A percentile compares a stretch with the other conserved stretches of the same genome.
These are phyloP conservation scores for Entophlyctis helioformis DNA, from an alignment of 192 early-diverging fungal species.

Conservation along the genomic window DNA sequence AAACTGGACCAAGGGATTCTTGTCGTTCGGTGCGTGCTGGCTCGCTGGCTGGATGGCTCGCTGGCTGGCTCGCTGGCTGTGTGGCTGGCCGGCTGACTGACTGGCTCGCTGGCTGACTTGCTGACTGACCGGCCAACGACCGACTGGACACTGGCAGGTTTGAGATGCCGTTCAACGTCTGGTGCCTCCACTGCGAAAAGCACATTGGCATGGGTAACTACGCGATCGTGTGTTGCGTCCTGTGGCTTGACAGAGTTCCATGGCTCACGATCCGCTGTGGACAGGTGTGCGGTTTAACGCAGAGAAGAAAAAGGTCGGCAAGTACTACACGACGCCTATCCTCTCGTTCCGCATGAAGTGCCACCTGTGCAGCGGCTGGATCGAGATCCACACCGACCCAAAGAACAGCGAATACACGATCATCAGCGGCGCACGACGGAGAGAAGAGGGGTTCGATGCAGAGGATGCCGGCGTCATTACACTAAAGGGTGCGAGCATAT, in stretches of 20 bases:
- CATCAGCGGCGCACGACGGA: constrained; percentile 58
- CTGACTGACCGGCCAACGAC: not conserved
- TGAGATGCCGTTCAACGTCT: constrained; percentile 83
- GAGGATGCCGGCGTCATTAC: constrained; percentile 51
- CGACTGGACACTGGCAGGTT: constrained; percentile 23
- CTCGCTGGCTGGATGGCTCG: not conserved
- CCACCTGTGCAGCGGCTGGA: constrained; percentile 70
- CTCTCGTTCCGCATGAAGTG: constrained; percentile 90
- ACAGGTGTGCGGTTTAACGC: constrained; percentile 90
- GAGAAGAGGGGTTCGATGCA: constrained; percentile 62
- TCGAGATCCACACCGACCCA: constrained; percentile 91
- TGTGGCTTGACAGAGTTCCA: too few species aligned
- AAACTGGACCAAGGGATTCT: constrained; percentile 86
- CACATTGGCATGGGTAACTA: constrained; percentile 69
- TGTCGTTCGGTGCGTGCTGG: constrained; percentile 47
- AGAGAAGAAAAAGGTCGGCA: constrained; percentile 86
- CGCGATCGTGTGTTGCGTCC: not conserved
- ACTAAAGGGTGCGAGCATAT: too few species aligned
- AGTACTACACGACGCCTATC: constrained; percentile 77
- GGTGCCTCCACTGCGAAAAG: constrained; percentile 75
- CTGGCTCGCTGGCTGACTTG: not conserved
- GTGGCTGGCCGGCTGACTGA: not conserved
- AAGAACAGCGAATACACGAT: constrained; percentile 59
- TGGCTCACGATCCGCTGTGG: not conserved
- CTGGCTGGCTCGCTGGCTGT: not conserved